Evolutionary conservation across 345 rosid species (phyloP).

Genomic region (Populus tremula): DNA sequence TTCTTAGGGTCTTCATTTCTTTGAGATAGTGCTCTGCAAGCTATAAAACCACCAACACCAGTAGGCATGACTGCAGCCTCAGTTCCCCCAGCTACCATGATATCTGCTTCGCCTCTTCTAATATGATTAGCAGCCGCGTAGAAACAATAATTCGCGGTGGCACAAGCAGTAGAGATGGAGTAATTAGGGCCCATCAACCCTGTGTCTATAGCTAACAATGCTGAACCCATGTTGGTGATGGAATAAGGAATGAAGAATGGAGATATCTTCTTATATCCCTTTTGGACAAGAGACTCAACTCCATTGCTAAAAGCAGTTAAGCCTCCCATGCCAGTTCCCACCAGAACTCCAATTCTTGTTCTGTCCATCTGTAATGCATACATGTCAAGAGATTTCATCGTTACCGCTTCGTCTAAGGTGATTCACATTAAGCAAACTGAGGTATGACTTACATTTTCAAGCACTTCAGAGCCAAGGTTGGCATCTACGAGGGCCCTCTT

Average conservation of each 20-base stretch:
- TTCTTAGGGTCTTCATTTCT: conserved; percentile 49
- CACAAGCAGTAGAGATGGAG: conserved; percentile 65
- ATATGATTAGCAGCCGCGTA: conserved; percentile 61
- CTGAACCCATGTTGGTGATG: conserved; percentile 65
- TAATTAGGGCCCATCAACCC: conserved; percentile 69
- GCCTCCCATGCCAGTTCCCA: conserved; percentile 77
- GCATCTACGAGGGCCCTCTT: conserved; percentile 54
- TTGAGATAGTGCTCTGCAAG: conserved; percentile 60
- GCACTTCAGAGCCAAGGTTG: conserved; percentile 45
- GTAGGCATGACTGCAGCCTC: conserved; percentile 53
- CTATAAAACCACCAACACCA: conserved; percentile 62
- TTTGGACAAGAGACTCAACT: conserved; percentile 49
- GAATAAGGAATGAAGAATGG: conserved; percentile 66
- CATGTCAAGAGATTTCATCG: not conserved
- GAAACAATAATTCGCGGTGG: conserved; percentile 64
- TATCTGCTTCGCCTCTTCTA: conserved; percentile 58
- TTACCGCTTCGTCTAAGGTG: not conserved
- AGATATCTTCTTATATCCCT: conserved; percentile 54
- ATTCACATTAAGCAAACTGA: not conserved
- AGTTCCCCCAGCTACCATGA: conserved; percentile 63
- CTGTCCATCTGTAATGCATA: conserved; percentile 47
- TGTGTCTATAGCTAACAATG: conserved; percentile 58
- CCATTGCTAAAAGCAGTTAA: conserved; percentile 46
- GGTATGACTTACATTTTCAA: conserved; percentile 38
- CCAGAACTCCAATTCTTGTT: conserved; percentile 54